A percentile compares a stretch with the other conserved stretches of the same genome.
These are phyloP conservation scores for Phytophthora sp. DNA, from an alignment of 352 stramenopile genomes.

Conservation along the genomic window DNA sequence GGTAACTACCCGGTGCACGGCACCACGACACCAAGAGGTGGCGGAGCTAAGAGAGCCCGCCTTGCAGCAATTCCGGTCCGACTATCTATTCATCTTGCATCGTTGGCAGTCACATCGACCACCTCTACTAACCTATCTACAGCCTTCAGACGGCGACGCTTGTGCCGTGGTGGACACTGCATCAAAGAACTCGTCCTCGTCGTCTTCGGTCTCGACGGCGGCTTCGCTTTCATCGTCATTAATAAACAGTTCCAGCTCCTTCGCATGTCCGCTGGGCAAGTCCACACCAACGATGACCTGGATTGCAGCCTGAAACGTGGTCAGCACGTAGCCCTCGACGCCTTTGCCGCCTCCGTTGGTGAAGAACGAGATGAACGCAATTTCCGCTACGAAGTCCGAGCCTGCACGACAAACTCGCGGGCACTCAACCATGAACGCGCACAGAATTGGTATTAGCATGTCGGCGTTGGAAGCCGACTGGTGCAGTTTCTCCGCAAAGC, in stretches of 20 bases:
- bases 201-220: conserved; percentile 31
- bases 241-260: conserved; percentile 63
- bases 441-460: conserved; percentile 76
- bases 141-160: conserved; percentile 15
- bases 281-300: conserved; percentile 76
- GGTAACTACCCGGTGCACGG: background rate
- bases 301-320: conserved; percentile 73
- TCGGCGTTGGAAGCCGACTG: conserved; percentile 69
- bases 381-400: conserved; percentile 67
- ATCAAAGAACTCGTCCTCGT: conserved; percentile 67
- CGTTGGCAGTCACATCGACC: conserved; percentile 9
- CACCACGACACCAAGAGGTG: background rate
- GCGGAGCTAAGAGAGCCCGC: background rate
- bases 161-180: conserved; percentile 30
- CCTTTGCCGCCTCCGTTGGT: conserved; percentile 77
- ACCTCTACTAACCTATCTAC: conserved; percentile 13
- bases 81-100: conserved; percentile 18
- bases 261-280: conserved; percentile 49
- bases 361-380: conserved; percentile 82
- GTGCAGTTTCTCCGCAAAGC: conserved; percentile 69
- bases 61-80: conserved; percentile 2
- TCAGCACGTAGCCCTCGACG: conserved; percentile 80
- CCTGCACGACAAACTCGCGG: conserved; percentile 23
- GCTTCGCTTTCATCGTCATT: conserved; percentile 38
- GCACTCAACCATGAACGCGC: conserved; percentile 60